Percentiles rank a stretch among this genome's conserved stretches.
phyloP scores from a whole-genome alignment of 306 rosid species.

The Purshia tridentata region DNA sequence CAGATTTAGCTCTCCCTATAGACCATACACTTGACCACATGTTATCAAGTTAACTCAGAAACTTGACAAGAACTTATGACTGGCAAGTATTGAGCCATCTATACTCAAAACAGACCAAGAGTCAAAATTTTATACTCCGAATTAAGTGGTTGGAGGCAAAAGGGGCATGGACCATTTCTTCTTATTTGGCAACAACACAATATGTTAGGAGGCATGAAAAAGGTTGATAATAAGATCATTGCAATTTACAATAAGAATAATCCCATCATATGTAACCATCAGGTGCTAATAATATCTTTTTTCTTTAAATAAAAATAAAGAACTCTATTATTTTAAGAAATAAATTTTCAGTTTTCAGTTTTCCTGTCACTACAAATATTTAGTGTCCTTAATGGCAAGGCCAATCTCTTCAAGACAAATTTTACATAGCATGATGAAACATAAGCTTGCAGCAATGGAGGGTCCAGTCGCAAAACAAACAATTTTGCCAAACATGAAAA shows the following conservation, averaged over 20 bases:
- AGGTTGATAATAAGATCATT: not conserved
- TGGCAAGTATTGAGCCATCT: not conserved
- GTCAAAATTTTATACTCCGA: not conserved
- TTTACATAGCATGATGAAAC: not conserved
- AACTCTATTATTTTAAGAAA: not conserved
- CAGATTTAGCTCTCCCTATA: not conserved
- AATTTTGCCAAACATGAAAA: not conserved
- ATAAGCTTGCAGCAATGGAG: not conserved
- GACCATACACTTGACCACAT: not conserved
- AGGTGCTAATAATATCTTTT: not conserved
- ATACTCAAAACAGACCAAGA: not conserved
- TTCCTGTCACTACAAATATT: not conserved
- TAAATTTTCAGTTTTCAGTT: not conserved
- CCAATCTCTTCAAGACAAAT: not conserved
- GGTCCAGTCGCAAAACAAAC: not conserved
- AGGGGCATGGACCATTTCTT: not conserved
- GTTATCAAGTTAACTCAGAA: not conserved
- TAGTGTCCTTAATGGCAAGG: not conserved
- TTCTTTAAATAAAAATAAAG: not conserved
- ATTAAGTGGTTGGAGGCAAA: not conserved
- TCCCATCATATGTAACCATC: not conserved
- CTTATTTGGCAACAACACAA: constrained; percentile 1
- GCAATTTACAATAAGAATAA: not conserved
- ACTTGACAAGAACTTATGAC: not conserved
- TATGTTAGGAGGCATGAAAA: not conserved